Evolutionary conservation across 169 alveolate genomes (phyloP), one percentile per base, ranked within the genome.

Genomic region (Cryptosporidium ryanae): DNA sequence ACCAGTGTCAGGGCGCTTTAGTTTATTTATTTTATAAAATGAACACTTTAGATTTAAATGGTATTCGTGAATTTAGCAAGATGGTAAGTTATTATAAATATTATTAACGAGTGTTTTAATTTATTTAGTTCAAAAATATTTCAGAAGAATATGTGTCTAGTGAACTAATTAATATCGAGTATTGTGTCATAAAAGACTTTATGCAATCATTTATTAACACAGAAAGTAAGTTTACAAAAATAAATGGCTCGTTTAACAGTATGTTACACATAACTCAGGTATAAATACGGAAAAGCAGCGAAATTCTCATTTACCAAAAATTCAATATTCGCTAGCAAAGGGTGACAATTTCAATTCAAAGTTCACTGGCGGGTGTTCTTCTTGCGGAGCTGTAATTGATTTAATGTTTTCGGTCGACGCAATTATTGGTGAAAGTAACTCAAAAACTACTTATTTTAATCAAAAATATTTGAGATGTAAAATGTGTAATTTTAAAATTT

Each of bases 301-400:
- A 18, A 76, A 76, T 8, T 59, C 71, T 10, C 43, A 61, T 25
- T 34, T 61, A 7, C 87, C 87, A 46, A 76, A 38, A 63, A 57
- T 76, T 34, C 87, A 76, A 59, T 76, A 44, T 38, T 57, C 64
- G 27, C 59, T 59, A 3, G 15, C 32, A 18, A 59, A 38, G 27
- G 71, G 76, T 7, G 87, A 76, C 38, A 76, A 76, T 55, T 76
- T 76, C 54, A 61, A 54, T 59, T 27, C 66, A 12, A 15, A 5
- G 48, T 25, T 76, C 13, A 54, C 17, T 27, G 71, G 87, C 59
- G 87, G 87, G 17, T 76, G 87, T 12, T 70, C 87, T 15, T 57
- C 18, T 12, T 76, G 87, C 46, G 87, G 87, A 34, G 32, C 18
- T 48, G 31, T 64, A 31, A 57, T 27, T 15, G 87, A 76, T 59